Conservation (phyloP, 768 basidiomycete genomes). For the Peribolospora baueri region DNA sequence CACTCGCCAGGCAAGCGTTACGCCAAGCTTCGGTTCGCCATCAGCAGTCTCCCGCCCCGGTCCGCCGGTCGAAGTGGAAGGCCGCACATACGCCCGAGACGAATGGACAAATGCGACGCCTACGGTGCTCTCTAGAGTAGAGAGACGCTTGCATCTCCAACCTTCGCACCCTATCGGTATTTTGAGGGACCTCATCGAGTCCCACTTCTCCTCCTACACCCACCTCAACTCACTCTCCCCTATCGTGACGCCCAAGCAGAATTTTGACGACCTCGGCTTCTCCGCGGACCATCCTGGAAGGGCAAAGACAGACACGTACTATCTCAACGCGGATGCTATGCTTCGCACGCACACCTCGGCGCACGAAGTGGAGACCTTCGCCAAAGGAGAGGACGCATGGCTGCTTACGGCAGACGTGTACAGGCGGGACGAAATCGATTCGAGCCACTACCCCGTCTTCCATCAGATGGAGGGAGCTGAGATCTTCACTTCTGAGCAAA, state of each 20-base stretch:
- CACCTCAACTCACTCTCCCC: constrained; percentile 40
- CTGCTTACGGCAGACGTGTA: constrained; percentile 91
- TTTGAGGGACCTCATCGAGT: constrained; percentile 57
- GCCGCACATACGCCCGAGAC: constrained; percentile 39
- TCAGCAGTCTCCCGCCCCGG: too few relatives aligned
- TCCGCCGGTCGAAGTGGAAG: constrained; percentile 13
- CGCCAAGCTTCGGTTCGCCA: too few relatives aligned
- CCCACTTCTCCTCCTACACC: constrained; percentile 50
- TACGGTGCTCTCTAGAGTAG: constrained; percentile 57
- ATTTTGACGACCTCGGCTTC: constrained; percentile 93
- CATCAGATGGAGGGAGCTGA: constrained; percentile 93
- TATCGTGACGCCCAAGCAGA: constrained; percentile 66
- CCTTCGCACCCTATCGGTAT: constrained; percentile 66
- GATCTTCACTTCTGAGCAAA: constrained; percentile 32
- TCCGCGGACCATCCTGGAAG: constrained; percentile 81
- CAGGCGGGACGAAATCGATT: constrained; percentile 90
- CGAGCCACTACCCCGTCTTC: constrained; percentile 88
- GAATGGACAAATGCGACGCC: constrained; percentile 59
- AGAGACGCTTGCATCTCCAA: constrained; percentile 46
- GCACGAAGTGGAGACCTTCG: constrained; percentile 81
- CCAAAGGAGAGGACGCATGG: constrained; percentile 47
- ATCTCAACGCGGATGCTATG: constrained; percentile 72
- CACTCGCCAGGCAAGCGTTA: too few relatives aligned
- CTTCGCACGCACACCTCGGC: constrained; percentile 95
- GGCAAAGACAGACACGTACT: constrained; percentile 75